phyloP scores from a whole-genome alignment of 2,329 filamentous ascomycete genomes.

The Diaporthe humulicola region DNA sequence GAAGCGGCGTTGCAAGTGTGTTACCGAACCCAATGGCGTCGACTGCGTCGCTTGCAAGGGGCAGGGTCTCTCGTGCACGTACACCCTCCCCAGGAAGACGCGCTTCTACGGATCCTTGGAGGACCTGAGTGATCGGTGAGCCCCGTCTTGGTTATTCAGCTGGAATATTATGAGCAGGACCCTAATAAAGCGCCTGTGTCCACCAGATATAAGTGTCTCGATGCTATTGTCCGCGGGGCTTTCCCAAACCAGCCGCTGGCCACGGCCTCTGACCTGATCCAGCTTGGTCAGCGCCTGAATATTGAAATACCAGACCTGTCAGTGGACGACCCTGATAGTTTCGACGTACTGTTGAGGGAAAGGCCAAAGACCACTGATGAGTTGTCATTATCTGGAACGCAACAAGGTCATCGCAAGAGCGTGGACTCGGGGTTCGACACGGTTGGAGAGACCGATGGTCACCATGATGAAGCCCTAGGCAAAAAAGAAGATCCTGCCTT shows the following conservation, averaged over 20 bases:
- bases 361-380: background rate
- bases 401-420: background rate
- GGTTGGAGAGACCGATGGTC: background rate
- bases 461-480: background rate
- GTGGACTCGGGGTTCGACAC: slow-evolving; percentile 1
- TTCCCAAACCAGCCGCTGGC: slow-evolving; percentile 49
- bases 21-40: slow-evolving; percentile 47
- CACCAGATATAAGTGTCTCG: slow-evolving; percentile 15
- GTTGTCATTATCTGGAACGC: background rate
- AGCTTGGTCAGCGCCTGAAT: slow-evolving; percentile 48
- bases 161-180: background rate
- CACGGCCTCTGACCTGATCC: slow-evolving; percentile 48
- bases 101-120: slow-evolving; percentile 54
- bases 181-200: background rate
- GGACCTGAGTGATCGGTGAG: slow-evolving; percentile 52
- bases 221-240: slow-evolving; percentile 2
- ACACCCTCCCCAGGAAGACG: slow-evolving; percentile 52
- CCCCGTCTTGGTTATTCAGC: slow-evolving; percentile 36
- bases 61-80: slow-evolving; percentile 50
- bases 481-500: slow-evolving; percentile 7
- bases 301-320: slow-evolving; percentile 51
- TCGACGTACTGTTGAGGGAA: background rate
- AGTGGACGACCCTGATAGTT: slow-evolving; percentile 36
- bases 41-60: slow-evolving; percentile 51
- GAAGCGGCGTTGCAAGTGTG: slow-evolving; percentile 53